These are phyloP conservation scores for Arthrobotrys pseudoclavata DNA, from an alignment of 2,329 filamentous ascomycete species.

Conservation along the genomic window DNA sequence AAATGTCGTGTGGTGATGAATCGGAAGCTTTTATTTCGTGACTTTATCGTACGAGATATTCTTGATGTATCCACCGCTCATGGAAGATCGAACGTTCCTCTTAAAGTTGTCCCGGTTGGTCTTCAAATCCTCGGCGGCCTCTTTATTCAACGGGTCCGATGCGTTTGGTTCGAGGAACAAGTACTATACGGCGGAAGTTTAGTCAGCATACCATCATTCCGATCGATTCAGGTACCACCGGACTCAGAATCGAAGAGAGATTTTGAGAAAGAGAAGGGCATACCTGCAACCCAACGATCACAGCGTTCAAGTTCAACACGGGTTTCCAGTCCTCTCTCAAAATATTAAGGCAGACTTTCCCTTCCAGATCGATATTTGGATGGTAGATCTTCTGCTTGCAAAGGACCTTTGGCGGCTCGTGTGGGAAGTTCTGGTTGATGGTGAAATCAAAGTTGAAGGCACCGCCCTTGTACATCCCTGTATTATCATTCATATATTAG, in stretches of 20 bases:
- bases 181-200: constrained; percentile 73
- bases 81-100: constrained; percentile 85
- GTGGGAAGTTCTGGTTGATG: constrained; percentile 95
- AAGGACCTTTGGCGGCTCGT: constrained; percentile 96
- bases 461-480: constrained; percentile 85
- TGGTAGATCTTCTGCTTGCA: constrained; percentile 99
- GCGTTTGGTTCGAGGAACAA: constrained; percentile 98
- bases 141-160: constrained; percentile 97
- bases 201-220: constrained; percentile 35
- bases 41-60: constrained; percentile 83
- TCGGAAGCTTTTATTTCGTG: constrained; percentile 71
- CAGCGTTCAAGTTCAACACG: constrained; percentile 94
- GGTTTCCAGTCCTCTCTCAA: constrained; percentile 99
- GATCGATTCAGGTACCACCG: background rate
- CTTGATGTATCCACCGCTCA: constrained; percentile 83
- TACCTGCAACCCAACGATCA: constrained; percentile 92
- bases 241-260: background rate
- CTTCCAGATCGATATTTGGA: constrained; percentile 97
- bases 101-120: constrained; percentile 89
- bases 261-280: background rate
- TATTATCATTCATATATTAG: background rate
- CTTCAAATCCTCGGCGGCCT: constrained; percentile 92
- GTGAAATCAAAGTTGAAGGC: constrained; percentile 89
- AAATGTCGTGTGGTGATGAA: background rate
- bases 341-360: constrained; percentile 98